These are phyloP conservation scores for Malus hybrid DNA, from an alignment of 331 rosid genomes.

Conservation along the genomic window DNA sequence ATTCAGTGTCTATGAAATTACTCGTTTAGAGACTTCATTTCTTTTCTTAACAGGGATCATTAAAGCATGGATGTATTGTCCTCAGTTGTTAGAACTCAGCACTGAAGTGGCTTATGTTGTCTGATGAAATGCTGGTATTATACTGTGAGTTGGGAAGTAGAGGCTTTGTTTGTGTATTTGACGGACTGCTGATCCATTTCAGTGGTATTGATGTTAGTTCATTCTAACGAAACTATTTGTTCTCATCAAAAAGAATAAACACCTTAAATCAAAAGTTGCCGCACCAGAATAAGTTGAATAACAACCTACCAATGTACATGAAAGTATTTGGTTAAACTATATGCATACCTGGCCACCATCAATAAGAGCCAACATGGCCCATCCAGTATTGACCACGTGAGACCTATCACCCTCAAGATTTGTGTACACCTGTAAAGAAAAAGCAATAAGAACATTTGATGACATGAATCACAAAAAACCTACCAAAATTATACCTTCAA, in stretches of 20 bases:
- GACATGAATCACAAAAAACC: neutral
- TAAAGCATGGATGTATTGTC: neutral
- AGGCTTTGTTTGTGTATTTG: neutral
- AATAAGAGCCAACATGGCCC: constrained; percentile 74
- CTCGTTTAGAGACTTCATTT: neutral
- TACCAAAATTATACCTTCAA: neutral
- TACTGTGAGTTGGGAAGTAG: neutral
- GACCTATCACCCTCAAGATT: constrained; percentile 51
- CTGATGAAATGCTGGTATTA: neutral
- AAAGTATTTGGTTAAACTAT: neutral
- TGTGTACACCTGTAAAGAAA: constrained; percentile 52
- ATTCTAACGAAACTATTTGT: neutral
- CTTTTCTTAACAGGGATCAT: neutral
- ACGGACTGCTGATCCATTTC: neutral
- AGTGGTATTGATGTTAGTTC: neutral
- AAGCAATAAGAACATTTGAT: neutral
- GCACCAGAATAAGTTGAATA: neutral
- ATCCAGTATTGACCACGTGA: constrained; percentile 70
- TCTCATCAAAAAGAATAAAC: neutral
- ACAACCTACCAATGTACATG: neutral
- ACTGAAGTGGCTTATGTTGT: neutral
- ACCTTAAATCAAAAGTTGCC: neutral
- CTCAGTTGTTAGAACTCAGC: neutral
- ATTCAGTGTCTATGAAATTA: neutral
- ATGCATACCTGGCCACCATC: constrained; percentile 68